Evolutionary conservation across 257 asterid species (phyloP).

Genomic region (Datura wrightii): DNA sequence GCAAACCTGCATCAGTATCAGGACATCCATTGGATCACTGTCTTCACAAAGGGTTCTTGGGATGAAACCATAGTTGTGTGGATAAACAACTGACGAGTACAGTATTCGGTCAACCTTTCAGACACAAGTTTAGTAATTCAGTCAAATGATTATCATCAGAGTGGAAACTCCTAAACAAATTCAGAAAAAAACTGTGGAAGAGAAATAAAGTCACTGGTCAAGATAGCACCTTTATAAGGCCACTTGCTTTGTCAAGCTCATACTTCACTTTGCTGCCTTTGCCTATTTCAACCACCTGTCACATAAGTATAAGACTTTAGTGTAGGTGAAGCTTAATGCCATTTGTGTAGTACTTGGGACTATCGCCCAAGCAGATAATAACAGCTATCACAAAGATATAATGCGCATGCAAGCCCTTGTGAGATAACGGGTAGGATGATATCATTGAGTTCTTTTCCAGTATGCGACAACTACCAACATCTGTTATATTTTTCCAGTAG

Average conservation of each 20-base stretch:
- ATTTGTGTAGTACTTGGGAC: background rate
- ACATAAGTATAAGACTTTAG: constrained; percentile 24
- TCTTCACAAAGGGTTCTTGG: constrained; percentile 94
- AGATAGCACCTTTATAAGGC: constrained; percentile 75
- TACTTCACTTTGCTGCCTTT: constrained; percentile 94
- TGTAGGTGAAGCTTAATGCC: background rate
- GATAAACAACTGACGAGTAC: constrained; percentile 94
- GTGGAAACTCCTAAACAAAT: background rate
- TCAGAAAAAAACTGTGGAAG: background rate
- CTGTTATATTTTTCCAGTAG: background rate
- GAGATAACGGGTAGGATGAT: background rate
- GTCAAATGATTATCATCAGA: background rate
- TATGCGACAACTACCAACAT: background rate
- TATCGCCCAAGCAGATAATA: background rate
- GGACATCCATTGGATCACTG: constrained; percentile 88
- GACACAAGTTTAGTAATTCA: background rate
- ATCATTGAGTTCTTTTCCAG: background rate
- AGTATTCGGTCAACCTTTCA: constrained; percentile 83
- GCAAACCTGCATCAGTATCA: constrained; percentile 89
- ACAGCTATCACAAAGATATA: background rate
- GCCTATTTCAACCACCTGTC: constrained; percentile 88
- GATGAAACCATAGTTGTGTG: constrained; percentile 93
- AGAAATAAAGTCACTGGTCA: background rate
- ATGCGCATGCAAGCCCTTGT: background rate
- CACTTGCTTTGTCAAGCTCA: constrained; percentile 90